Evolutionary conservation across 352 stramenopile genomes (phyloP).

Genomic region (Phytophthora fragariaefolia): DNA sequence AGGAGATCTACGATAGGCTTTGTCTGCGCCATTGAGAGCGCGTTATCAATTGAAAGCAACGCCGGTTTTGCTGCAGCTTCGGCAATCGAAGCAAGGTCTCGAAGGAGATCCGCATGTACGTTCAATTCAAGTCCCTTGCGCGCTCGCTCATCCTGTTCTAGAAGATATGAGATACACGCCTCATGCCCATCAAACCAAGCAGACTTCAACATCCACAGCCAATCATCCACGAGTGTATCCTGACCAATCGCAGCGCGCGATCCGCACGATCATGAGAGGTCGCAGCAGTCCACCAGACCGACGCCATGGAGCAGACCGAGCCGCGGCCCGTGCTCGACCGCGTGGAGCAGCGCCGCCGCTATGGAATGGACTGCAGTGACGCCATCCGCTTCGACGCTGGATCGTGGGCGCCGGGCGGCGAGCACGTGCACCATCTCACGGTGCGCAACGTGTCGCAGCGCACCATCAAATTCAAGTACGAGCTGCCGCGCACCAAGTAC

Average conservation of each 20-base stretch:
- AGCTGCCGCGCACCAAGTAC: conserved; percentile 92
- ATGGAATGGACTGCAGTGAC: conserved; percentile 86
- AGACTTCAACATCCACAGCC: conserved; percentile 13
- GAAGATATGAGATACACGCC: too few species aligned
- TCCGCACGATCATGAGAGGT: conserved; percentile 30
- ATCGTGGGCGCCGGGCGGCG: conserved; percentile 89
- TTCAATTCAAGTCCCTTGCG: not conserved
- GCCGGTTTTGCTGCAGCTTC: too few species aligned
- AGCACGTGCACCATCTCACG: conserved; percentile 90
- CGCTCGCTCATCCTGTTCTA: too few species aligned
- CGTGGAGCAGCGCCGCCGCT: conserved; percentile 76
- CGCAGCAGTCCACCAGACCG: conserved; percentile 10
- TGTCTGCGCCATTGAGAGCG: too few species aligned
- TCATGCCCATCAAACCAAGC: not conserved
- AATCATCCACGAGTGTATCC: conserved; percentile 13
- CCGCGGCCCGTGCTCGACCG: conserved; percentile 62
- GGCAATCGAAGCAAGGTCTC: too few species aligned
- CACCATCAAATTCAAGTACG: conserved; percentile 94
- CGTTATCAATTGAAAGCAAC: too few species aligned
- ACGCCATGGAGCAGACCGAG: conserved; percentile 13
- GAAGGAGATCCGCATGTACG: too few species aligned
- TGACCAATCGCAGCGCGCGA: conserved; percentile 9
- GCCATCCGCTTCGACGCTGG: conserved; percentile 88
- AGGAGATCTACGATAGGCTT: too few species aligned
- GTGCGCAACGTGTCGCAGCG: conserved; percentile 92